phyloP scores from a whole-genome alignment of 2,329 filamentous ascomycete genomes.

The Clonostachys rosea region DNA sequence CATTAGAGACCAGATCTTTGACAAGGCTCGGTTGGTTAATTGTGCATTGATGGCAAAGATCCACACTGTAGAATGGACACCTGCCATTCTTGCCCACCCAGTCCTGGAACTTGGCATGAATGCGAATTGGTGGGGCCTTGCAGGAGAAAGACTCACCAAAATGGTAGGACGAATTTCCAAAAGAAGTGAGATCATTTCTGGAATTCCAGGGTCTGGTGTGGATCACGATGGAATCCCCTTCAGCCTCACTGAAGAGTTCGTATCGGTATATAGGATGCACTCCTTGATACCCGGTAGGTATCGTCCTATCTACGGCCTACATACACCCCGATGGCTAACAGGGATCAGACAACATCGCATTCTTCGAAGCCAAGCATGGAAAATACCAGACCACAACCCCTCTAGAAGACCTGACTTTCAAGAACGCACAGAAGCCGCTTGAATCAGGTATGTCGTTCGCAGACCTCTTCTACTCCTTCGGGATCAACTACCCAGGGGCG shows the following conservation, averaged over 20 bases:
- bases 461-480: slow-evolving; percentile 37
- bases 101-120: slow-evolving; percentile 32
- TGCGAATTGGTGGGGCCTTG: slow-evolving; percentile 39
- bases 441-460: slow-evolving; percentile 19
- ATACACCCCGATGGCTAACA: not conserved
- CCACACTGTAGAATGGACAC: slow-evolving; percentile 43
- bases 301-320: too few species aligned
- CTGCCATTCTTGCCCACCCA: slow-evolving; percentile 38
- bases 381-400: slow-evolving; percentile 17
- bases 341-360: slow-evolving; percentile 13
- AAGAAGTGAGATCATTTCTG: slow-evolving; percentile 5
- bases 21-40: slow-evolving; percentile 38
- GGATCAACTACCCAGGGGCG: slow-evolving; percentile 40
- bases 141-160: slow-evolving; percentile 27
- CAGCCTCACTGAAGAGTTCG: slow-evolving; percentile 36
- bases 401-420: slow-evolving; percentile 21
- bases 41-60: slow-evolving; percentile 43
- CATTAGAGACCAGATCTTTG: slow-evolving; percentile 31
- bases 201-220: slow-evolving; percentile 11
- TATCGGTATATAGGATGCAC: slow-evolving; percentile 36
- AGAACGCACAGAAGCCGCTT: slow-evolving; percentile 22
- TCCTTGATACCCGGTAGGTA: slow-evolving; percentile 23
- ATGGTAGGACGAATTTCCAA: slow-evolving; percentile 28
- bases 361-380: slow-evolving; percentile 12
- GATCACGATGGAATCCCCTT: slow-evolving; percentile 31